Percentiles rank a stretch among this genome's conserved stretches.
These are phyloP conservation scores for Exobasidium cylindrosporum DNA, from an alignment of 1,284 basidiomycete genomes.

Conservation along the genomic window DNA sequence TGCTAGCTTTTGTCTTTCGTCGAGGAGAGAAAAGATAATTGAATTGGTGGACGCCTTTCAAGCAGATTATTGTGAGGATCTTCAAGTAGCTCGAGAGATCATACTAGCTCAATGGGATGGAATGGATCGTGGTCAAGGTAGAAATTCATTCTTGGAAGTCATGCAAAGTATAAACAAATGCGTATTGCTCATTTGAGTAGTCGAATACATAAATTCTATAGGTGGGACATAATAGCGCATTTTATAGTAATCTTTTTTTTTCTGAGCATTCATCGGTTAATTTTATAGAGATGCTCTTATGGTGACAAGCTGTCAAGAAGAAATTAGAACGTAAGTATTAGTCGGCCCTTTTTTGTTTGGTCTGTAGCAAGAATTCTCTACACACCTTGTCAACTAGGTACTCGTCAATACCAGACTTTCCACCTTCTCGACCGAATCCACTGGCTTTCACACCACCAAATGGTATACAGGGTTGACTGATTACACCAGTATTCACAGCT, in stretches of 20 bases:
- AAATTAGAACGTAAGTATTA: too few relatives aligned
- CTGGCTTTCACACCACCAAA: constrained; percentile 92
- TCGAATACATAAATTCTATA: too few relatives aligned
- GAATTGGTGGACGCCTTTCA: neutral
- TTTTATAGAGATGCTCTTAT: too few relatives aligned
- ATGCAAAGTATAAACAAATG: neutral
- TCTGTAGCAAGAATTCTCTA: too few relatives aligned
- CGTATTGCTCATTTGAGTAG: neutral
- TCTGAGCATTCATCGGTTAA: neutral
- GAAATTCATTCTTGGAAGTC: neutral
- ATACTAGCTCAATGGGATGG: neutral
- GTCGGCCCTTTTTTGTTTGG: too few relatives aligned
- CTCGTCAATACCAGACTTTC: constrained; percentile 74
- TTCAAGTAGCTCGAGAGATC: neutral
- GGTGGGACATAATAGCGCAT: too few relatives aligned
- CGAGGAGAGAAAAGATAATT: neutral
- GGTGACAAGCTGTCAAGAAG: too few relatives aligned
- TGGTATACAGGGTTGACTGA: constrained; percentile 47
- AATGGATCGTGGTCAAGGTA: neutral
- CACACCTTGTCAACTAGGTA: constrained; percentile 57
- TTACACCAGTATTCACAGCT: constrained; percentile 60
- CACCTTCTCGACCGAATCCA: constrained; percentile 60
- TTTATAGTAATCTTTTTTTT: too few relatives aligned
- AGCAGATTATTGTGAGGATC: neutral
- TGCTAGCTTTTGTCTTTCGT: neutral